Evolutionary conservation across 108 stramenopile genomes (phyloP), one percentile per base, ranked within the genome.

Genomic region (Conticribra weissflogii): DNA sequence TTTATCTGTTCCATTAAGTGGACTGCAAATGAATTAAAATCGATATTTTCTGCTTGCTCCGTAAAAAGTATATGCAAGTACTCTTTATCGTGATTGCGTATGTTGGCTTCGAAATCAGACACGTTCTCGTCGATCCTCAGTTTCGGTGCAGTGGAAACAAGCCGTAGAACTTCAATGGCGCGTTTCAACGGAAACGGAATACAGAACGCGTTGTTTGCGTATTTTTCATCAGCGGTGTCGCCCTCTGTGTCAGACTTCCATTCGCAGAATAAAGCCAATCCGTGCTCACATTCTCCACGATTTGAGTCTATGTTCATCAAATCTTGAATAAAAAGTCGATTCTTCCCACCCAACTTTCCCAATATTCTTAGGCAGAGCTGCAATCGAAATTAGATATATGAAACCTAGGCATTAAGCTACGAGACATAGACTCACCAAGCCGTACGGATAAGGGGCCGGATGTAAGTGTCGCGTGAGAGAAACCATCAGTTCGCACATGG

Each of bases 341-440:
- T 98, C 64, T 85, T 92, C 22, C 98, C 97, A 22, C 97, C 97
- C 7, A 99, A 81, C 78, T 97, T 98, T 27, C 98, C 98, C 28
- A 97, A 74, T 19, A 98, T 82, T 17, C 96, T 71, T 32, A 96
- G 81, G n/a, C 94, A 90, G 27, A 97, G 59, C 36, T 41, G 36
- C 12, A 12, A 41, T n/a, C n/a, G n/a, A n/a, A n/a, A n/a, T n/a
- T n/a, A n/a, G n/a, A n/a, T n/a, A n/a, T n/a, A n/a, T n/a, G n/a
- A n/a, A n/a, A n/a, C n/a, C n/a, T n/a, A n/a, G n/a, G 12, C 36
- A 9, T 41, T 41, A 41, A 41, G 5, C 5, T 9, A 5, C 36
- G 12, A 5, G 12, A 5, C 5, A 41, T 41, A 41, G 12, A 41
- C 36, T 41, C 12, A 41, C 36, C 45, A 93, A 65, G 1, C 98